Conservation (phyloP, 306 rosid genomes). For the Ziziphus jujuba region DNA sequence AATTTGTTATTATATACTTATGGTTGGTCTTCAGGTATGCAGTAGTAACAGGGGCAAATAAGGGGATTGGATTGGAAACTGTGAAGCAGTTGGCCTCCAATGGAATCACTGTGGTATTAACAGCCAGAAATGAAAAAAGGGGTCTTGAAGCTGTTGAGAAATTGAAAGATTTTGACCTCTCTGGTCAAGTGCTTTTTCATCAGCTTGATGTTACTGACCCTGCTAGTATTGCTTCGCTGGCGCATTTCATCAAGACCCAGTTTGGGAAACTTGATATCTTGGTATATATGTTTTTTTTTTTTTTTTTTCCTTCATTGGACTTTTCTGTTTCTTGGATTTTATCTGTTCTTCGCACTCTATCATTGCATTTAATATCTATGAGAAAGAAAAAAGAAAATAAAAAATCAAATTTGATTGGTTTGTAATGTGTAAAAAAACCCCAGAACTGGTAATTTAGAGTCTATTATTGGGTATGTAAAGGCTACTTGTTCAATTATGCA, state of each 20-base stretch:
- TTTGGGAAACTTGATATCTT: conserved; percentile 34
- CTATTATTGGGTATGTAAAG: too few species aligned
- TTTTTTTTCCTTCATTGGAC: too few species aligned
- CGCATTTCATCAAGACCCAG: conserved; percentile 23
- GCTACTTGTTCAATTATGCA: too few species aligned
- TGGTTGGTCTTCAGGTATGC: conserved; percentile 5
- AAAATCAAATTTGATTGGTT: too few species aligned
- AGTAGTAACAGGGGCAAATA: conserved; percentile 41
- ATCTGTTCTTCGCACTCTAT: background rate
- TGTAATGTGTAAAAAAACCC: too few species aligned
- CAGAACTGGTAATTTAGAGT: too few species aligned
- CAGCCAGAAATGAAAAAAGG: conserved; percentile 34
- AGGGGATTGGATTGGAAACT: conserved; percentile 32
- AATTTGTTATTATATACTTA: background rate
- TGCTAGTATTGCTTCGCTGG: conserved; percentile 19
- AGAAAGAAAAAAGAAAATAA: too few species aligned
- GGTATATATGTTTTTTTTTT: conserved; percentile 21
- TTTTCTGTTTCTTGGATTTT: too few species aligned
- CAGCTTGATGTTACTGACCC: conserved; percentile 37
- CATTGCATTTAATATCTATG: background rate
- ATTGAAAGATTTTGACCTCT: conserved; percentile 7
- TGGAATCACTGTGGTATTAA: conserved; percentile 29
- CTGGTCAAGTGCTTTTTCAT: conserved; percentile 27
- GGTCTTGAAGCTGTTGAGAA: conserved; percentile 37
- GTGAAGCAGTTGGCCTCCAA: conserved; percentile 34